These are phyloP conservation scores for Candida sanyiensis DNA, from an alignment of 805 yeast species.

Conservation along the genomic window DNA sequence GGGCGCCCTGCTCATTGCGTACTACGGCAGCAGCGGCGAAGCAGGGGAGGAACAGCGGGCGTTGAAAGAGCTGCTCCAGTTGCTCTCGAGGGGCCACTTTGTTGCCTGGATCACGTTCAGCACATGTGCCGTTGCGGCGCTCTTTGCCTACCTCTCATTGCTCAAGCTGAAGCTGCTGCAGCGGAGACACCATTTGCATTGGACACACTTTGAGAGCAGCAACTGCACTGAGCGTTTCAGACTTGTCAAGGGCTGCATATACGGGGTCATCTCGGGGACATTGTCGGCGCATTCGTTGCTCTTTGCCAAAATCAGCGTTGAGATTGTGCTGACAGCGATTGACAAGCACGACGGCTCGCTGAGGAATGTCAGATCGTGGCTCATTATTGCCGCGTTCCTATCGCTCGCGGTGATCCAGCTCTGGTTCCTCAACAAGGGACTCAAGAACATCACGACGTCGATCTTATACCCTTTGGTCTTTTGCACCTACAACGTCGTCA, in stretches of 20 bases:
- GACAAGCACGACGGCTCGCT: constrained; percentile 33
- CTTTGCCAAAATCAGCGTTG: constrained; percentile 80
- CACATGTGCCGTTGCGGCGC: constrained; percentile 23
- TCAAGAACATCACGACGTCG: constrained; percentile 65
- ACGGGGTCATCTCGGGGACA: constrained; percentile 67
- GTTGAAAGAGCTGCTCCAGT: constrained; percentile 40
- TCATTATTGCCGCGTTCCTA: constrained; percentile 49
- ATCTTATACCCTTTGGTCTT: constrained; percentile 80
- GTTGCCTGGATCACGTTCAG: constrained; percentile 49
- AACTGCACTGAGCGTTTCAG: constrained; percentile 13
- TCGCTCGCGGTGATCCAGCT: constrained; percentile 66
- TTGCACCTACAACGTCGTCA: constrained; percentile 70
- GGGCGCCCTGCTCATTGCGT: constrained; percentile 78
- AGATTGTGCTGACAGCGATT: constrained; percentile 47
- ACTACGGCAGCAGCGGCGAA: constrained; percentile 55
- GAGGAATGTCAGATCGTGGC: constrained; percentile 38
- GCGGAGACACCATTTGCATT: background rate
- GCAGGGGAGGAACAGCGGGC: constrained; percentile 39
- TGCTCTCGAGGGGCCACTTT: constrained; percentile 42
- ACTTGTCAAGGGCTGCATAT: constrained; percentile 50
- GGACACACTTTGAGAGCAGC: no score
- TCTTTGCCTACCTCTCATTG: constrained; percentile 30
- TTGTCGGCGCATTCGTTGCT: constrained; percentile 81
- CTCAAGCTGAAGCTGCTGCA: constrained; percentile 12
- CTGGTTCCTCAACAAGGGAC: constrained; percentile 67